Evolutionary conservation across 2,329 filamentous ascomycete genomes (phyloP), one percentile per base, ranked within the genome.

Genomic region (Oidium heveae): DNA sequence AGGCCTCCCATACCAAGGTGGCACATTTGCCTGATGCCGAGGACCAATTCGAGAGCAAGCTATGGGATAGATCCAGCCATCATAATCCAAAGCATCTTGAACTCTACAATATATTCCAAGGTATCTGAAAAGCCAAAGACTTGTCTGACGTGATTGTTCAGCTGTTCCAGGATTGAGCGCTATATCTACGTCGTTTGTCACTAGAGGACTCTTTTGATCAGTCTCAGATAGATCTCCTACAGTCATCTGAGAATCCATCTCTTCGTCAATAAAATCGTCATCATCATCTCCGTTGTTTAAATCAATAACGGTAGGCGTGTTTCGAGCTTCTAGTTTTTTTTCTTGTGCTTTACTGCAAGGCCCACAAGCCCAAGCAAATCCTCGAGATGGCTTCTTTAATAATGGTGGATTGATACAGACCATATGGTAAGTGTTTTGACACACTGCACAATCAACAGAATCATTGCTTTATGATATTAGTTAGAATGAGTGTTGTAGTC

Each of bases 321-420:
- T 82, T 56, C 87, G 81, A 56, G 87, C 86, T 70, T 96, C 88
- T 32, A 95, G 72, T 67, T 85, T 93, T 61, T 85, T 80, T 68
- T 96, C 91, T 65, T 94, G 88, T n/a, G 86, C 88, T 63, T 89
- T 82, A 67, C 87, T 95, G 68, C 91, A 98, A 56, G 89, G 84
- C 55, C 86, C 91, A 67, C 91, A 98, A 33, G 91, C 89, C 91
- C 91, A 98, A 4, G 87, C 91, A 69, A 98, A 98, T 41, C 91
- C 91, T 67, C 91, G 82, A 50, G 89, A 94, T 20, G 91, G 91
- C 68, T 98, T 98, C 68, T 95, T 98, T 54, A 87, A 75, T 58
- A 98, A 69, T 39, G 88, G 86, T 43, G 91, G 91, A 57, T 84
- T 82, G 55, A 98, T 91, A 67, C 91, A 98, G 63, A 88, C 86